Evolutionary conservation across 768 basidiomycete genomes (phyloP), one percentile per base, ranked within the genome.

Genomic region (Austroboletus eburneus): DNA sequence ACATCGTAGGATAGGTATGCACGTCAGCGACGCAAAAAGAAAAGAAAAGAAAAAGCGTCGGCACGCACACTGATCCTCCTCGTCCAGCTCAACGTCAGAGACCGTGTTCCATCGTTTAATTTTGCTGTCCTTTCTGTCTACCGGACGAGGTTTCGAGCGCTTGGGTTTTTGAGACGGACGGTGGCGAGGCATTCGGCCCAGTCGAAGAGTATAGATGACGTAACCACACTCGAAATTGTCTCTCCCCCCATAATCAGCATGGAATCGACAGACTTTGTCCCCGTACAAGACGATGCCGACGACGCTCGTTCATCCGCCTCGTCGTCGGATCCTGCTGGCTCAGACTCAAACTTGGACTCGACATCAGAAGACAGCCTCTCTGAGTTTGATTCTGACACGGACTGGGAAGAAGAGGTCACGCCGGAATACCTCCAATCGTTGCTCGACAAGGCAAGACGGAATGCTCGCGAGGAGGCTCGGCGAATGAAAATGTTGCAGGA

Each of bases 41-140:
- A 2, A 14, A 25, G 48, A 22, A 35, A 46, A 39, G 41, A 32
- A 10, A 27, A 27, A 5, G 25, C 25, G 6, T 5, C 25, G 25
- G 10, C 25, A 72, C 83, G 51, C 57, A 89, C 88, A 90, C 59
- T 83, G 75, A 61, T 91, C 88, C 59, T 88, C 85, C 55, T 82
- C 84, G 55, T 91, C 87, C 51, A 86, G 59, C 9, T 83, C 85
- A 43, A 91, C 78, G 57, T 91, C 89, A 6, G 73, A 72, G 20
- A 67, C 53, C 27, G 72, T 80, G 50, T 87, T 74, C 87, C 88
- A 90, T 64, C 78, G 77, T 49, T 77, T 77, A 10, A 87, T 57
- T 52, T 68, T 78, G 21, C 71, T 66, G 39, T 82, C 78, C 27
- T 69, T 71, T 46, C 73, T 75, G 55, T 79, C 70, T 4, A 79